phyloP scores from a whole-genome alignment of 2,329 filamentous ascomycete genomes.

The Endothia cerciana region DNA sequence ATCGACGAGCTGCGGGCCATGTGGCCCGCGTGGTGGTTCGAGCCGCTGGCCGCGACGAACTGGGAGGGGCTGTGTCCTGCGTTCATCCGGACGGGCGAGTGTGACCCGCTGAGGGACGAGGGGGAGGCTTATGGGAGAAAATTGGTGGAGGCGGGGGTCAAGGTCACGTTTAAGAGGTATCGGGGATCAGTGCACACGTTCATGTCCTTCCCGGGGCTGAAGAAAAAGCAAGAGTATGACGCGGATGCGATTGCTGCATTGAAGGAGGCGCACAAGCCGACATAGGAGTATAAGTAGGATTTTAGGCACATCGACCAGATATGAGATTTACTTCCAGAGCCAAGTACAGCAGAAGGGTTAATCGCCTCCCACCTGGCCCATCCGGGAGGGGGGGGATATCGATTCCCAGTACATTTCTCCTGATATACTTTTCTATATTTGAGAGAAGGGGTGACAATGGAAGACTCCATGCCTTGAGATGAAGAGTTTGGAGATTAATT shows the following conservation, averaged over 20 bases:
- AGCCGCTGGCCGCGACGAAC: constrained; percentile 38
- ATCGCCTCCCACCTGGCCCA: too few relatives aligned
- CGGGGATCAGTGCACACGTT: constrained; percentile 44
- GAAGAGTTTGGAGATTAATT: too few relatives aligned
- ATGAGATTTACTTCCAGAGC: too few relatives aligned
- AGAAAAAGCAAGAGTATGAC: constrained; percentile 41
- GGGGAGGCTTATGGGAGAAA: constrained; percentile 45
- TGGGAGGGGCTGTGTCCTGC: constrained; percentile 40
- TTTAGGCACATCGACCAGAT: background rate
- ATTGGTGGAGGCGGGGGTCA: constrained; percentile 41
- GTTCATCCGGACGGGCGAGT: constrained; percentile 40
- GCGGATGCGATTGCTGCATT: constrained; percentile 38
- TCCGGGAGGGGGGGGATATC: too few relatives aligned
- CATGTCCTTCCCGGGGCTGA: constrained; percentile 36
- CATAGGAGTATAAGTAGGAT: background rate
- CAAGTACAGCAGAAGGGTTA: too few relatives aligned
- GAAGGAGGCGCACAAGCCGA: constrained; percentile 37
- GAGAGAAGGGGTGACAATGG: too few relatives aligned
- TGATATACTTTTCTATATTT: too few relatives aligned
- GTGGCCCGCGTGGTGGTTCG: constrained; percentile 42
- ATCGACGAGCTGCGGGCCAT: constrained; percentile 32
- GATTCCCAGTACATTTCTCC: too few relatives aligned
- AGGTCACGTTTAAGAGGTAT: constrained; percentile 44
- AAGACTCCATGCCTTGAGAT: too few relatives aligned
- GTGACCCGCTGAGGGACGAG: constrained; percentile 45